These are phyloP conservation scores for Starmera pachycereana DNA, from an alignment of 805 yeast species.

Conservation along the genomic window DNA sequence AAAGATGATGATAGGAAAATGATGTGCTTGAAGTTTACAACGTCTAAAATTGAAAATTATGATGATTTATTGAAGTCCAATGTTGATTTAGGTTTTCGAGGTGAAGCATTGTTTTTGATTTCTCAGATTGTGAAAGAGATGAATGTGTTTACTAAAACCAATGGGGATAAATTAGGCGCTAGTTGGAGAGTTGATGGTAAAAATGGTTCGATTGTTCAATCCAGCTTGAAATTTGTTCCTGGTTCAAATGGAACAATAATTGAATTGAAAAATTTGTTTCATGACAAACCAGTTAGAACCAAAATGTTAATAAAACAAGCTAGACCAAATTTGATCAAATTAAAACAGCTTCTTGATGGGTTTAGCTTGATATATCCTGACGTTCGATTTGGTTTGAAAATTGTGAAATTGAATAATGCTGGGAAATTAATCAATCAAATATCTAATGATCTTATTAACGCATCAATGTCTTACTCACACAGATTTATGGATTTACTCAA, in stretches of 20 bases:
- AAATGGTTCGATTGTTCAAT: conserved; percentile 15
- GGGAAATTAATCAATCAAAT: conserved; percentile 2
- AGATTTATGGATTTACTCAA: too few species aligned
- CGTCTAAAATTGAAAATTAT: conserved; percentile 28
- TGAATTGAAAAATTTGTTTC: conserved; percentile 21
- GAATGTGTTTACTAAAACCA: conserved; percentile 21
- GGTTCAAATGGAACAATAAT: conserved; percentile 25
- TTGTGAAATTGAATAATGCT: conserved; percentile 1
- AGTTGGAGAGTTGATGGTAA: conserved; percentile 24
- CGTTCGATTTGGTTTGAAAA: conserved; percentile 20
- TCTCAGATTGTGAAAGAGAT: conserved; percentile 18
- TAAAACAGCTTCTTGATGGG: conserved; percentile 16
- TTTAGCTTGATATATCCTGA: conserved; percentile 22
- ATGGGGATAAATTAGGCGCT: conserved; percentile 41
- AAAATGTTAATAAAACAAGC: conserved; percentile 12
- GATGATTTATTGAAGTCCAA: conserved; percentile 20
- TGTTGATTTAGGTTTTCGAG: conserved; percentile 36
- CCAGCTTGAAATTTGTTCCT: conserved; percentile 12
- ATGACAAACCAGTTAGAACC: conserved; percentile 23
- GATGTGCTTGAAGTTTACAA: conserved; percentile 29
- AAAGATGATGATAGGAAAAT: conserved; percentile 17
- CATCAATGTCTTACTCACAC: not conserved
- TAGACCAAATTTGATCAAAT: not conserved
- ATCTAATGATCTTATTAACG: not conserved
- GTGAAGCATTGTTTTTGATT: conserved; percentile 35